Percentiles rank a stretch among this genome's conserved stretches.
Evolutionary conservation across 768 basidiomycete genomes (phyloP).

Genomic region (Cystobasidium ongulense): DNA sequence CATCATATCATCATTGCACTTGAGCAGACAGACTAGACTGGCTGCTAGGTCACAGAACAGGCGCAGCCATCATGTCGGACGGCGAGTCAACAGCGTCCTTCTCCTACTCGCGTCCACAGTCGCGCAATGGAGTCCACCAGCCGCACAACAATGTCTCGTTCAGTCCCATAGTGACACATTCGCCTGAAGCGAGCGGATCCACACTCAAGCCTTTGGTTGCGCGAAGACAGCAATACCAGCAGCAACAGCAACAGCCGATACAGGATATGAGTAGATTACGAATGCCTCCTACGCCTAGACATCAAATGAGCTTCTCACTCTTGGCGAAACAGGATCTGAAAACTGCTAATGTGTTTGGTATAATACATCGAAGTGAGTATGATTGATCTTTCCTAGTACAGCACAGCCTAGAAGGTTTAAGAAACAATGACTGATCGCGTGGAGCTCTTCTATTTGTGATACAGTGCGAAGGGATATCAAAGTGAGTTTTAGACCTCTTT

Average conservation of each 20-base stretch:
- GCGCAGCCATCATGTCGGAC: background rate
- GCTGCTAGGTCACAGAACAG: background rate
- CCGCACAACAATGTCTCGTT: background rate
- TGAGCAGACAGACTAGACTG: background rate
- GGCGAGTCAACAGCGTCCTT: background rate
- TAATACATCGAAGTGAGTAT: conserved; percentile 25
- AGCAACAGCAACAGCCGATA: background rate
- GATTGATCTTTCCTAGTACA: background rate
- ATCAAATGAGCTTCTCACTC: background rate
- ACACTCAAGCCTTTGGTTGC: background rate
- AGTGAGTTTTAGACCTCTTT: conserved; percentile 9
- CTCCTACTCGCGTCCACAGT: background rate
- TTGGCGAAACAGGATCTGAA: conserved; percentile 21
- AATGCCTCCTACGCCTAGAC: background rate
- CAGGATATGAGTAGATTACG: background rate
- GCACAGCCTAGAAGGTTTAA: background rate
- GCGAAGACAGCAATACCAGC: background rate
- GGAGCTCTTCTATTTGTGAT: background rate
- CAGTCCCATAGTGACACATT: background rate
- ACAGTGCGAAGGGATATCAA: conserved; percentile 30
- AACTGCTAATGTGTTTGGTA: conserved; percentile 18
- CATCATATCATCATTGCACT: too few relatives aligned
- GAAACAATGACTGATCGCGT: background rate
- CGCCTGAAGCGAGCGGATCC: background rate
- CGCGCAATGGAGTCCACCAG: background rate